Percentiles rank a stretch among this genome's conserved stretches.
phyloP scores from a whole-genome alignment of 192 early-diverging fungal genomes.

The Funneliformis geosporum region DNA sequence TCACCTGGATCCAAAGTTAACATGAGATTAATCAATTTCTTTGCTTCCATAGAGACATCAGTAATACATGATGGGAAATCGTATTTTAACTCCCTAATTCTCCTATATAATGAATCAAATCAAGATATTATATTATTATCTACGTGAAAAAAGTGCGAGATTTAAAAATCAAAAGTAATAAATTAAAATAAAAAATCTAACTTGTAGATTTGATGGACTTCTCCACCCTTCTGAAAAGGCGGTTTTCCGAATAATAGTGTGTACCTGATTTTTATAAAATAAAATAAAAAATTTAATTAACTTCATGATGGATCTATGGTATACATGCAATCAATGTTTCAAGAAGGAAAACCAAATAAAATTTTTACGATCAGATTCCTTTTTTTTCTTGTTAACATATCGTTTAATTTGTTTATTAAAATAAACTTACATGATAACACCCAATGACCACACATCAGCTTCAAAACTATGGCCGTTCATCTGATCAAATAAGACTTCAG shows the following conservation, averaged over 20 bases:
- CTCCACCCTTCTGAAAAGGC: constrained; percentile 80
- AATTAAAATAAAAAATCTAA: constrained; percentile 37
- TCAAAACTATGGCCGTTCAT: constrained; percentile 86
- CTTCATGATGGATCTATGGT: too few species aligned
- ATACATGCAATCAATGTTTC: too few species aligned
- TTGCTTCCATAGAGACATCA: constrained; percentile 43
- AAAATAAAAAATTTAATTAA: neutral
- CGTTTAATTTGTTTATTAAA: neutral
- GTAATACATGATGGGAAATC: constrained; percentile 17
- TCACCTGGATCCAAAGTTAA: constrained; percentile 66
- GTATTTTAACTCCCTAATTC: constrained; percentile 48
- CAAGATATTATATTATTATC: neutral
- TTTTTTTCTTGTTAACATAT: neutral
- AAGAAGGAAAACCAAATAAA: too few species aligned
- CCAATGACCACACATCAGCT: constrained; percentile 94
- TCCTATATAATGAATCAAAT: constrained; percentile 43
- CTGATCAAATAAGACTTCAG: constrained; percentile 85
- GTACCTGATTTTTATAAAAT: constrained; percentile 55
- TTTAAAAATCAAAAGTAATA: neutral
- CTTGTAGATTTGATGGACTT: constrained; percentile 78
- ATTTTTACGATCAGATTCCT: too few species aligned
- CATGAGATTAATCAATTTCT: constrained; percentile 67
- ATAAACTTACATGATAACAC: constrained; percentile 78
- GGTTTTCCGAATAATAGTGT: constrained; percentile 86
- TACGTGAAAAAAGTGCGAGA: neutral